Evolutionary conservation across 805 yeast species (phyloP), one percentile per base, ranked within the genome.

Genomic region (Candida maesae): DNA sequence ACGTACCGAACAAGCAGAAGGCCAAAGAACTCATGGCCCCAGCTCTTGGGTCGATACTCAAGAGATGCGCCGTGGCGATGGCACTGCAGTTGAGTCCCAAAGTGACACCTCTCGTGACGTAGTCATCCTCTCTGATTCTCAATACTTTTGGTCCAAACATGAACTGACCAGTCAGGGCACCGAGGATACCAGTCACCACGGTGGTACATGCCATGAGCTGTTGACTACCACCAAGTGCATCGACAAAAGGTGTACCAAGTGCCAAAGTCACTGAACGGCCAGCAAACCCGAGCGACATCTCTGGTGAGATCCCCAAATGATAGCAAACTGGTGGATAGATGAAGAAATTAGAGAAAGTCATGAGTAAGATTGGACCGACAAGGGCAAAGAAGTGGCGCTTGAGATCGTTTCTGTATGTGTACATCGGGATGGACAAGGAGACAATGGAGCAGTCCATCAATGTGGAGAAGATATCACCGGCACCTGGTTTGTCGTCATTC

Each of bases 51-150:
- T 84, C 89, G 24, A 72, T 71, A 20, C 75, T 74, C 26, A 85
- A 61, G 35, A 85, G 63, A 59, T 82, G 83, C 0, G 91, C 90
- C 3, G 95, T 83, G 4, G 89, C 86, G 37, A 85, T 82, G 1
- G 95, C 95, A 9, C 90, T 87, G 55, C 90, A 83, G 54, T 81
- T 82, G 37, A 82, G 72, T 5, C 95, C 95, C 36, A 84, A 62
- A 0, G 88, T 79, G 15, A 84, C 77, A 3, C 95, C 95, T 47
- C 89, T 63, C 0, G 88, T 80, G 7, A 85, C 80, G 55, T 74
- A 84, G 56, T 85, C 93, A 50, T 75, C 73, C 23, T 71, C 69
- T 6, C 76, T 68, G 6, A 85, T 68, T 28, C 81, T 56, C 23
- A 83, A 55, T 16, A 67, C 47, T 37, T 60, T 58, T 27, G 44